Conservation (phyloP, 2,329 filamentous ascomycete genomes). For the Davidsoniella virescens region DNA sequence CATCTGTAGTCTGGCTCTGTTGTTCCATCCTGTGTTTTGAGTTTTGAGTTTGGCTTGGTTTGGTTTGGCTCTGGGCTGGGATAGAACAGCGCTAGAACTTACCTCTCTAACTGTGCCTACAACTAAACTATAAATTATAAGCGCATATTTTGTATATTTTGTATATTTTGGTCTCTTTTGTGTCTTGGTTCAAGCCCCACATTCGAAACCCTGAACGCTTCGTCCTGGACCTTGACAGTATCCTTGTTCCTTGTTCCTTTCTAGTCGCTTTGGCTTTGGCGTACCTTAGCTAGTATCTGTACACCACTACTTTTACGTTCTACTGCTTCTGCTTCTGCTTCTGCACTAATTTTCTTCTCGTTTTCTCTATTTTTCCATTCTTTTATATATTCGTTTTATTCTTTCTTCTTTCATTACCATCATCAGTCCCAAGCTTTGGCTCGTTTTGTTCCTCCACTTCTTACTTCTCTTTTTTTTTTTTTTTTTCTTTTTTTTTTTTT, state of each 20-base stretch:
- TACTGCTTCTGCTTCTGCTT: not conserved
- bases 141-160: too few relatives aligned
- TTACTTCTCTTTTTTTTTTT: slow-evolving; percentile 2
- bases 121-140: too few relatives aligned
- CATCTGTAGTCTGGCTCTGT: too few relatives aligned
- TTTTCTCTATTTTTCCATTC: not conserved
- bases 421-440: not conserved
- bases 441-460: slow-evolving; percentile 1
- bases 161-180: too few relatives aligned
- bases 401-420: not conserved
- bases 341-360: not conserved
- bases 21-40: too few relatives aligned
- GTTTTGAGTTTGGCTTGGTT: too few relatives aligned
- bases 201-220: not conserved
- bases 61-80: too few relatives aligned
- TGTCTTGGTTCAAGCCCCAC: not conserved
- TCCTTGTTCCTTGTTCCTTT: not conserved
- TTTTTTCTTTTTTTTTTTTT: too few relatives aligned
- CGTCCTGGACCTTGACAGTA: not conserved
- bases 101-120: too few relatives aligned
- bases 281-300: not conserved
- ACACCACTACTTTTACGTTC: not conserved
- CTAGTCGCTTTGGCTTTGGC: not conserved
- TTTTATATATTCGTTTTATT: not conserved
- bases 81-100: too few relatives aligned